These are phyloP conservation scores for Gomphus sp. DNA, from an alignment of 1,284 basidiomycete genomes.

Conservation along the genomic window DNA sequence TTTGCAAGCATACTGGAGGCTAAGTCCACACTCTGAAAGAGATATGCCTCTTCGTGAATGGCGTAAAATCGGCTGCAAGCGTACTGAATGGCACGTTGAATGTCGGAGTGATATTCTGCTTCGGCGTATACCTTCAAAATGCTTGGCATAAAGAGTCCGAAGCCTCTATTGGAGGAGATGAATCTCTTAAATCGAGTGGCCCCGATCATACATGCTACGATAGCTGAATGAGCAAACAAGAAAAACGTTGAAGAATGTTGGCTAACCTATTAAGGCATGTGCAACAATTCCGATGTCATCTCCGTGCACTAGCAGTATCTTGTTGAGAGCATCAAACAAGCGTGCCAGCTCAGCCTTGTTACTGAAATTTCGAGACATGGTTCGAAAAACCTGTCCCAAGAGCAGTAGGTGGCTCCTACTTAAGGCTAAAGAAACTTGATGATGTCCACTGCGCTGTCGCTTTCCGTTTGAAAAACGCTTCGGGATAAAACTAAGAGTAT, in stretches of 20 bases:
- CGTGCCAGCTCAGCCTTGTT: constrained; percentile 64
- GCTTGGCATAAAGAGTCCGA: constrained; percentile 62
- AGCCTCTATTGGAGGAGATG: constrained; percentile 63
- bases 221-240: neutral
- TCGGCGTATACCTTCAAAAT: constrained; percentile 62
- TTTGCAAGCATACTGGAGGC: constrained; percentile 46
- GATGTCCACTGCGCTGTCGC: neutral
- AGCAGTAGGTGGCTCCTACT: constrained; percentile 64
- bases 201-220: constrained; percentile 54
- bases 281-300: constrained; percentile 64
- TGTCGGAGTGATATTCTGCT: constrained; percentile 41
- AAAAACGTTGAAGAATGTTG: neutral
- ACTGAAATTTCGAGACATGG: constrained; percentile 68
- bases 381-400: constrained; percentile 62
- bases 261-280: constrained; percentile 60
- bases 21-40: constrained; percentile 66
- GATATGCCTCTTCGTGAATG: constrained; percentile 64
- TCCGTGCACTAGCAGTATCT: constrained; percentile 56
- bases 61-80: constrained; percentile 65
- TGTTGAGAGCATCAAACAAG: constrained; percentile 61
- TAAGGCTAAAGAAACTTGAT: constrained; percentile 31
- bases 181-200: constrained; percentile 69
- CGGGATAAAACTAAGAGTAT: constrained; percentile 27
- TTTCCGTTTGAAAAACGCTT: constrained; percentile 24
- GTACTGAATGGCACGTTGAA: constrained; percentile 64